A percentile compares a stretch with the other conserved stretches of the same genome.
phyloP scores from a whole-genome alignment of 2,329 filamentous ascomycete genomes.

The Claviceps purpurea region DNA sequence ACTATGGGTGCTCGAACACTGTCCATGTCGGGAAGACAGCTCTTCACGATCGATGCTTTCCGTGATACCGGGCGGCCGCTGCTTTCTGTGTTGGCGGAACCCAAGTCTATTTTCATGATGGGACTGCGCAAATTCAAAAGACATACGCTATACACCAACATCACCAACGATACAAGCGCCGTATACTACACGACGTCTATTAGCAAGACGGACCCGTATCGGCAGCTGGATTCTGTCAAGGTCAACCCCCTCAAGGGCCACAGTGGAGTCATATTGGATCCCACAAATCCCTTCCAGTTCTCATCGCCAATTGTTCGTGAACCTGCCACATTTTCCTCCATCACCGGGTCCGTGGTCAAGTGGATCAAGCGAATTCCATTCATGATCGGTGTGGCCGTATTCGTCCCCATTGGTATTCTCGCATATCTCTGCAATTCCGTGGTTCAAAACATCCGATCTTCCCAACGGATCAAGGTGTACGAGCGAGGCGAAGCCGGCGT shows the following conservation, averaged over 20 bases:
- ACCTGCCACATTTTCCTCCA: slow-evolving; percentile 18
- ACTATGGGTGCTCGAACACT: slow-evolving; percentile 69
- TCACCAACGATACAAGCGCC: slow-evolving; percentile 72
- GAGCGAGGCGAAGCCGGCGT: slow-evolving; percentile 57
- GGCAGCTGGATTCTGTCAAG: slow-evolving; percentile 50
- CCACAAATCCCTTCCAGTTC: slow-evolving; percentile 42
- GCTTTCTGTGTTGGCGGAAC: slow-evolving; percentile 69
- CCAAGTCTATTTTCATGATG: slow-evolving; percentile 71
- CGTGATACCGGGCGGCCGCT: slow-evolving; percentile 70
- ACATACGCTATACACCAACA: slow-evolving; percentile 70
- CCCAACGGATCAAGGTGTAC: slow-evolving; percentile 61
- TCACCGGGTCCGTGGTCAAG: slow-evolving; percentile 17
- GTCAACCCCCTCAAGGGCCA: slow-evolving; percentile 65
- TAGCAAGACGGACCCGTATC: slow-evolving; percentile 63
- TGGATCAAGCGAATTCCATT: slow-evolving; percentile 46
- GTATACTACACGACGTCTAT: slow-evolving; percentile 76
- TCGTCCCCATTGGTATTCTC: slow-evolving; percentile 60
- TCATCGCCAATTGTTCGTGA: slow-evolving; percentile 24
- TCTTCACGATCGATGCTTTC: slow-evolving; percentile 80
- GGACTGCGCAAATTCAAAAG: slow-evolving; percentile 65
- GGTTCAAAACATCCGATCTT: slow-evolving; percentile 63
- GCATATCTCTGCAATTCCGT: slow-evolving; percentile 64
- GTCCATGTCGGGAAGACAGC: slow-evolving; percentile 70
- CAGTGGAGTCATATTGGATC: slow-evolving; percentile 62
- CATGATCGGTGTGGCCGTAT: slow-evolving; percentile 48